Percentiles rank a stretch among this genome's conserved stretches.
phyloP scores from a whole-genome alignment of 805 yeast species.

The Starmerella gropengiesseri region DNA sequence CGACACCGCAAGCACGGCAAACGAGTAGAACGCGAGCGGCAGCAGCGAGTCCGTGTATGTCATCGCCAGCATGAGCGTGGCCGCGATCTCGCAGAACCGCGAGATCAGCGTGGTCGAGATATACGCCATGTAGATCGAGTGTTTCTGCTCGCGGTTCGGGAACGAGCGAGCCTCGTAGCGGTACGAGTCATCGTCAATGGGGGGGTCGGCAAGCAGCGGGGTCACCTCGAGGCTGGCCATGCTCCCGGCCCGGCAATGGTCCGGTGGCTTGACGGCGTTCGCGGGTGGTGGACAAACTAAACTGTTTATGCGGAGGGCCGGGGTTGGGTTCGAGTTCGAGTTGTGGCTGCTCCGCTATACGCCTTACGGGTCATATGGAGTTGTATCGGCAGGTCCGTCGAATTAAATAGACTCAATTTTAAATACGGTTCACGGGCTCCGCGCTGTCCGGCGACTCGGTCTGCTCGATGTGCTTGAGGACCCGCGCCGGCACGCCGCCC shows the following conservation, averaged over 20 bases:
- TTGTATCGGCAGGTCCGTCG: no score
- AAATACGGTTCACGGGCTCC: not conserved
- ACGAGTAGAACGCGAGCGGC: constrained; percentile 19
- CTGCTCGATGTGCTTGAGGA: constrained; percentile 22
- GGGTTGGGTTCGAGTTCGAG: no score
- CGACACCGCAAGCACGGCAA: constrained; percentile 8
- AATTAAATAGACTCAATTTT: no score
- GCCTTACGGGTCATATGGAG: no score
- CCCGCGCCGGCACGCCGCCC: constrained; percentile 54
- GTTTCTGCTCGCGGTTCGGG: constrained; percentile 24
- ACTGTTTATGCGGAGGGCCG: no score
- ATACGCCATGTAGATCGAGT: constrained; percentile 19
- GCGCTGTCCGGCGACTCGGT: not conserved
- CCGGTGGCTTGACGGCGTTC: no score
- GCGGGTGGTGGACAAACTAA: no score
- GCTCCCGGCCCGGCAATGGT: no score
- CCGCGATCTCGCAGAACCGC: constrained; percentile 19
- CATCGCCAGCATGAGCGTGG: constrained; percentile 17
- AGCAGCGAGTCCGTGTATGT: constrained; percentile 10
- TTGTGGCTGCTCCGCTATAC: no score
- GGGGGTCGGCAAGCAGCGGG: constrained; percentile 25
- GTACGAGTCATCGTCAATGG: constrained; percentile 26
- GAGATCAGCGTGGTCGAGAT: constrained; percentile 10
- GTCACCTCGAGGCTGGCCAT: constrained; percentile 15
- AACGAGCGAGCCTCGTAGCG: constrained; percentile 23